A percentile compares a stretch with the other conserved stretches of the same genome.
Evolutionary conservation across 805 yeast genomes (phyloP).

Genomic region (Cephaloascus fragrans): DNA sequence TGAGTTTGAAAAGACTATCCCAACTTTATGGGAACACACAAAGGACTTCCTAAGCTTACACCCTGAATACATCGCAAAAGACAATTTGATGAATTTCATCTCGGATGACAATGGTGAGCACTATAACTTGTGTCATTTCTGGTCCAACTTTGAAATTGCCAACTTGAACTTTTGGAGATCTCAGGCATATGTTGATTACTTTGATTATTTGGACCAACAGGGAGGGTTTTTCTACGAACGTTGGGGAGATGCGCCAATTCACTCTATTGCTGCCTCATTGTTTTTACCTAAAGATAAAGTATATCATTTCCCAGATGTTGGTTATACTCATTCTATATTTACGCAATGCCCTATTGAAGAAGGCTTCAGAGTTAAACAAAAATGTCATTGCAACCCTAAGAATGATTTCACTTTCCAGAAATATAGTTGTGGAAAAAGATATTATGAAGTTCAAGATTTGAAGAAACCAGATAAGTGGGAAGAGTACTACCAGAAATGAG

Average conservation of each 20-base stretch:
- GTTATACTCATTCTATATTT: constrained; percentile 18
- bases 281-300: constrained; percentile 11
- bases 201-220: constrained; percentile 15
- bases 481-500: background rate
- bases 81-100: constrained; percentile 9
- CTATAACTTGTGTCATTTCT: constrained; percentile 25
- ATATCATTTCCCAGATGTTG: constrained; percentile 15
- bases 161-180: constrained; percentile 10
- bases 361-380: constrained; percentile 5
- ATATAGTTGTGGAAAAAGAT: background rate
- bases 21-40: constrained; percentile 13
- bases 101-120: constrained; percentile 7
- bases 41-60: constrained; percentile 4
- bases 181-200: constrained; percentile 11
- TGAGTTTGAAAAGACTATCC: constrained; percentile 12
- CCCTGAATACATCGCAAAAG: constrained; percentile 4
- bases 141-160: constrained; percentile 23
- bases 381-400: constrained; percentile 15
- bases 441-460: background rate
- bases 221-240: constrained; percentile 28
- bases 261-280: constrained; percentile 13
- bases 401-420: constrained; percentile 10
- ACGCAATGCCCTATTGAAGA: constrained; percentile 15
- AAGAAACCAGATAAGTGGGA: background rate
- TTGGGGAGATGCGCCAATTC: constrained; percentile 28